Conservation (phyloP, 768 basidiomycete species). For the Lactarius hatsudake region DNA sequence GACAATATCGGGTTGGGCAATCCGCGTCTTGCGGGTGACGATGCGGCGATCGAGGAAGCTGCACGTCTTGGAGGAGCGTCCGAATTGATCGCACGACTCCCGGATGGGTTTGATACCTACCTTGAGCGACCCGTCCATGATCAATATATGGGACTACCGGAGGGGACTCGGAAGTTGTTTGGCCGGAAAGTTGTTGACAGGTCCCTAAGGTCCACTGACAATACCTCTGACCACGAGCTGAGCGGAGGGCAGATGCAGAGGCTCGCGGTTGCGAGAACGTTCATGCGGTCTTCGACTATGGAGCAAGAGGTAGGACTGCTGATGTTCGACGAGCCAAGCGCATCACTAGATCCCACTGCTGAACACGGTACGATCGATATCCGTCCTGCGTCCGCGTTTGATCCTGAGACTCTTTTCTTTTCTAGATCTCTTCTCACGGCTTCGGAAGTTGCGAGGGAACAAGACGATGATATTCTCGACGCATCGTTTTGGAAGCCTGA, state of each 20-base stretch:
- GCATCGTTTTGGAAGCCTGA: slow-evolving; percentile 66
- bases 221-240: slow-evolving; percentile 30
- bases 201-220: not conserved
- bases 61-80: slow-evolving; percentile 69
- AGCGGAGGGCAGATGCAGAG: slow-evolving; percentile 78
- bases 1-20: slow-evolving; percentile 79
- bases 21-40: slow-evolving; percentile 50
- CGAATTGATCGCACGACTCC: slow-evolving; percentile 58
- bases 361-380: slow-evolving; percentile 56
- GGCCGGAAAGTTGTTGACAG: slow-evolving; percentile 47
- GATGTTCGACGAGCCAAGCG: slow-evolving; percentile 74
- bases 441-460: slow-evolving; percentile 63
- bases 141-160: slow-evolving; percentile 60
- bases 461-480: slow-evolving; percentile 86
- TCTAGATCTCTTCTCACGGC: slow-evolving; percentile 64
- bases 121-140: slow-evolving; percentile 68
- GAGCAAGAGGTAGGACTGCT: slow-evolving; percentile 54
- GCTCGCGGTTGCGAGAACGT: slow-evolving; percentile 70
- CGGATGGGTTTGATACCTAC: slow-evolving; percentile 68
- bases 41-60: slow-evolving; percentile 58
- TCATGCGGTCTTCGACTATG: slow-evolving; percentile 57
- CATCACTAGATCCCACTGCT: slow-evolving; percentile 69
- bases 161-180: slow-evolving; percentile 61
- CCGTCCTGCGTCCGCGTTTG: not conserved
- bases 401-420: not conserved